Evolutionary conservation across 1,284 basidiomycete species (phyloP), one percentile per base, ranked within the genome.

Genomic region (Microstroma glucosiphilum): DNA sequence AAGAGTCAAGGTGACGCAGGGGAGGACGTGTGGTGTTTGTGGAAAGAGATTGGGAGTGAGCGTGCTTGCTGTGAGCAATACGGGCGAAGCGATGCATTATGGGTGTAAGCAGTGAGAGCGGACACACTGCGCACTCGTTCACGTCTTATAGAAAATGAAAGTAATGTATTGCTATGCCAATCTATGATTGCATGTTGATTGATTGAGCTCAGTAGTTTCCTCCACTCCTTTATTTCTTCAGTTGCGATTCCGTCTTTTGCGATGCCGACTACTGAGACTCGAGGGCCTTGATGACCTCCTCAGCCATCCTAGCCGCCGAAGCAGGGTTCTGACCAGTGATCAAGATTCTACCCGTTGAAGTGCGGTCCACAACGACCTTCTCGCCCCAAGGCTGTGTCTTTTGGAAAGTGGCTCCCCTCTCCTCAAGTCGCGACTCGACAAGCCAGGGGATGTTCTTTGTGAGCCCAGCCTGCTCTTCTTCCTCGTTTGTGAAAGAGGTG

Each of bases 41-140:
- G 89, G 93, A 77, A 97, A 97, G 76, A 86, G 93, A 21, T 82
- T 99, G 30, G 96, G 96, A 0, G 89, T 88, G 70, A 93, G 90
- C 64, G 92, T 96, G 43, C 92, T 98, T 70, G 91, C 93, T 0
- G 91, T 97, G 0, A 94, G 69, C 19, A 65, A 72, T 0, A 68
- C 60, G 23, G 76, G 76, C 1, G 60, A 61, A 6, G 68, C 74
- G 53, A 61, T 73, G 69, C 76, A 78, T 60, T 78, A 78, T 65
- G 76, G 68, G 58, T 77, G 75, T 60, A 66, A 63, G 49, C 30
- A 37, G 30, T 37, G 30, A 37, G 30, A 37, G 30, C 30, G 30
- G 30, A 9, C 30, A 37, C 30, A 37, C 30, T 9, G 30, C 30
- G 30, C 30, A 37, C 4, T 4, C 30, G 30, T 37, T n/a, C n/a